Evolutionary conservation across 1,284 basidiomycete species (phyloP).

Genomic region (Irpex rosettiformis): DNA sequence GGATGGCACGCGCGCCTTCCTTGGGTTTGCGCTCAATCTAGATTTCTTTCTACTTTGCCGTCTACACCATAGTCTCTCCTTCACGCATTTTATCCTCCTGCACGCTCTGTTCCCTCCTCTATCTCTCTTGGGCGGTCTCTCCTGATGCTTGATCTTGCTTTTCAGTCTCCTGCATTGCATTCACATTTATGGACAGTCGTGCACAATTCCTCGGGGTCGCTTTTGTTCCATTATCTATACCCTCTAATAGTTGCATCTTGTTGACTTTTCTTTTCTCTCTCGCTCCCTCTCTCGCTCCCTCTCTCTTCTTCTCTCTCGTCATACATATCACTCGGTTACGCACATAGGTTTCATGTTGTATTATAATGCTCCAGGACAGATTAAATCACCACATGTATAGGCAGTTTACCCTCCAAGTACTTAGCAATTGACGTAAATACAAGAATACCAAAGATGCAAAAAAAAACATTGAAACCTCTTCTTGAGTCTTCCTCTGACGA

Average conservation of each 20-base stretch:
- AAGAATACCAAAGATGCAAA: neutral
- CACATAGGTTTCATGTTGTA: slow-evolving; percentile 4
- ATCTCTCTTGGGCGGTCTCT: neutral
- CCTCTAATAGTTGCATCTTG: neutral
- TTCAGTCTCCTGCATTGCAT: neutral
- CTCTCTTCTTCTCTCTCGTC: neutral
- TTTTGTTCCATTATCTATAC: neutral
- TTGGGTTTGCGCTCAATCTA: neutral
- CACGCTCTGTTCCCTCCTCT: neutral
- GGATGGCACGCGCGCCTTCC: neutral
- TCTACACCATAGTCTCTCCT: neutral
- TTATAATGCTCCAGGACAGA: neutral
- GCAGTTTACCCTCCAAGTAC: neutral
- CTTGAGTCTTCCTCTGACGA: no score
- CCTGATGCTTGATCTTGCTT: neutral
- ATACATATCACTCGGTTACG: neutral
- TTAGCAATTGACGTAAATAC: neutral
- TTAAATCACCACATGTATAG: slow-evolving; percentile 2
- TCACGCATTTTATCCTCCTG: neutral
- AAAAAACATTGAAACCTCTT: neutral
- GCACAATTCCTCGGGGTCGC: neutral
- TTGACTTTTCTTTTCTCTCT: neutral
- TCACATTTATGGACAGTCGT: neutral
- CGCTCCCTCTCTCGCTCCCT: neutral
- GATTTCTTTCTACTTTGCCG: neutral